Conservation (phyloP, 1,284 basidiomycete genomes). For the Sporisorium graminicola region DNA sequence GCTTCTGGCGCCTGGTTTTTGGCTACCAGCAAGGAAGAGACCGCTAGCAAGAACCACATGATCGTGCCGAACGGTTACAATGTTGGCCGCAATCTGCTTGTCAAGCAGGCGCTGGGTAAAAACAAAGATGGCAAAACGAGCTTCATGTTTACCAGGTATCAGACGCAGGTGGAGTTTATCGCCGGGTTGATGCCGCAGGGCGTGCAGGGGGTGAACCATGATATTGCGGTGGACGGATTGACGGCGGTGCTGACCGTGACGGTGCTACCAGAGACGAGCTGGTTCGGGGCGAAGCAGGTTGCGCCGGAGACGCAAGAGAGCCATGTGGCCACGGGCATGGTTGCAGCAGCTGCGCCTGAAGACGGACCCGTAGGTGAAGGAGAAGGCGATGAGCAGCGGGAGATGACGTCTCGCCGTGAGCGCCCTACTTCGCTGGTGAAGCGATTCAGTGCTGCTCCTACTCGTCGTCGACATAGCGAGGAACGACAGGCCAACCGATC, state of each 20-base stretch:
- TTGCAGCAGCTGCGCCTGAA: not conserved
- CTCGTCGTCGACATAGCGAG: slow-evolving; percentile 11
- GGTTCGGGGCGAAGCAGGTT: slow-evolving; percentile 9
- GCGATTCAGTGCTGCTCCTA: slow-evolving; percentile 14
- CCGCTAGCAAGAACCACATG: slow-evolving; percentile 49
- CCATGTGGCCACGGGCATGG: not conserved
- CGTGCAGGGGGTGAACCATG: slow-evolving; percentile 73
- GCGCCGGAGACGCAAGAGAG: not conserved
- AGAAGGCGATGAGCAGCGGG: too few relatives aligned
- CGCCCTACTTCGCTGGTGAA: slow-evolving; percentile 9
- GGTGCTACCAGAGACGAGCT: slow-evolving; percentile 13
- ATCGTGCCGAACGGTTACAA: slow-evolving; percentile 62
- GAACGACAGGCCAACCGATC: slow-evolving; percentile 2
- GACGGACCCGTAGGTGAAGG: not conserved
- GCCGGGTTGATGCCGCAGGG: slow-evolving; percentile 75
- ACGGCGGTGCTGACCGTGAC: slow-evolving; percentile 57
- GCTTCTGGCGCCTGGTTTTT: slow-evolving; percentile 83
- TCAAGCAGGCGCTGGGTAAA: slow-evolving; percentile 38
- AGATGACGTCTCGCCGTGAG: not conserved
- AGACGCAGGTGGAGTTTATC: slow-evolving; percentile 72
- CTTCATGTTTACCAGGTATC: slow-evolving; percentile 71
- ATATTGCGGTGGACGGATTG: slow-evolving; percentile 63
- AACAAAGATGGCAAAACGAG: slow-evolving; percentile 45
- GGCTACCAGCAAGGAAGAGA: slow-evolving; percentile 72
- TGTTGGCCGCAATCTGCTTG: slow-evolving; percentile 78